Conservation (phyloP, 352 stramenopile species). For the Globisporangium perplexum region DNA sequence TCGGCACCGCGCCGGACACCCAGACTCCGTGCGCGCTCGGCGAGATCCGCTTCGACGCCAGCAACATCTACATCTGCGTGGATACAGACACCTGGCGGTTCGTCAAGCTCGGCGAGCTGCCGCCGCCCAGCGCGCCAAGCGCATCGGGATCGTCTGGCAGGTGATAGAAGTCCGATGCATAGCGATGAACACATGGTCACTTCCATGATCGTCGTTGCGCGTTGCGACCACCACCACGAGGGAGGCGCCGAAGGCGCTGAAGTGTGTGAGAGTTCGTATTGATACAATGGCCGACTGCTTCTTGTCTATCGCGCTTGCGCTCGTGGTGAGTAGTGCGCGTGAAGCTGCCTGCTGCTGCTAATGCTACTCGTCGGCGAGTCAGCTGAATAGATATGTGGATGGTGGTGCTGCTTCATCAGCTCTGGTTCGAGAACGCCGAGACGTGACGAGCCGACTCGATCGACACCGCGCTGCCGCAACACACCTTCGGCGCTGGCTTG, state of each 20-base stretch:
- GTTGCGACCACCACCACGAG: no score
- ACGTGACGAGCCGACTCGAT: constrained; percentile 27
- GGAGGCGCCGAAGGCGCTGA: no score
- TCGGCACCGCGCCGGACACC: not conserved
- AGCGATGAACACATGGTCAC: no score
- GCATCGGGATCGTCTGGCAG: not conserved
- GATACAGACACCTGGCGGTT: constrained; percentile 2
- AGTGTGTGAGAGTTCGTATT: not conserved
- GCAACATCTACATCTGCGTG: constrained; percentile 7
- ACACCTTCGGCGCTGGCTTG: constrained; percentile 23
- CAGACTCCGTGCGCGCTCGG: constrained; percentile 9
- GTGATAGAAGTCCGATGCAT: not conserved
- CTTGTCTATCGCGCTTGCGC: no score
- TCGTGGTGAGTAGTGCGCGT: no score
- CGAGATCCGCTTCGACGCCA: constrained; percentile 10
- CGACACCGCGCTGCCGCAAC: constrained; percentile 20
- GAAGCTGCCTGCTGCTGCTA: no score
- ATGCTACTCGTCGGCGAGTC: not conserved
- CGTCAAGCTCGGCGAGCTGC: not conserved
- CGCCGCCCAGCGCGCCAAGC: not conserved
- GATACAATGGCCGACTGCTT: no score
- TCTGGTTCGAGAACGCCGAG: constrained; percentile 8
- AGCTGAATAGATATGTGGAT: constrained; percentile 10
- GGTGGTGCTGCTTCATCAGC: not conserved
- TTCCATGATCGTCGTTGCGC: no score